Evolutionary conservation across 2,329 filamentous ascomycete species (phyloP), one percentile per base, ranked within the genome.

Genomic region (Cladobotryum mycophilum): DNA sequence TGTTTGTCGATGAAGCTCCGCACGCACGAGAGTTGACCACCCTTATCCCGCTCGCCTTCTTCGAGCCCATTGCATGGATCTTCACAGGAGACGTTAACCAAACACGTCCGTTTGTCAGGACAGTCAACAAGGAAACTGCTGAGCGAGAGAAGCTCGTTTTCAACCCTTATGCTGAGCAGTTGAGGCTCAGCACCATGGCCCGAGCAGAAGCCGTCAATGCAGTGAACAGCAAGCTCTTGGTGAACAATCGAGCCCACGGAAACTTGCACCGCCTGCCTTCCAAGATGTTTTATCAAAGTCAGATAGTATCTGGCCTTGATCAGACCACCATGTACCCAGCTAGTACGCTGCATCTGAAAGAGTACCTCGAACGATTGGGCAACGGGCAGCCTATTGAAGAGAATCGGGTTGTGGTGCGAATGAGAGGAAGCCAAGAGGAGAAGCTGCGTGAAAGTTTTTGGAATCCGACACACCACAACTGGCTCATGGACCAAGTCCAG

Each of bases 1-100:
- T 93, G 1, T 91, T 95, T 62, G 88, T 95, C 55, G 89, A 91
- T 41, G 89, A 95, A 64, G 70, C 71, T 0, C 70, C 72, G 0
- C 73, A 76, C 41, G 71, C 71, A 0, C 60, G 73, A 14, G 74
- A 76, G 55, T 59, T 76, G 0, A 74, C 73, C 0, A 70, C 69
- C 0, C 56, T 76, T 15, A 74, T 76, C 1, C 64, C 73, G 0
- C 60, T 76, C 17, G 72, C 72, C 0, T 70, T 67, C 25, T 75
- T 69, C 43, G 62, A 65, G 2, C 72, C 73, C 0, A 53, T 65
- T 2, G 68, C 64, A 0, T 76, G 72, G 71, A 70, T 76, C 2
- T 68, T 74, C 42, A 71, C 70, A 0, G 74, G 74, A 1, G 74
- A 74, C 36, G 67, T 70, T n/a, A 66, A 70, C 1, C 69, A 75